These are phyloP conservation scores for Stentor roeselii DNA, from an alignment of 73 alveolate species.

Conservation along the genomic window DNA sequence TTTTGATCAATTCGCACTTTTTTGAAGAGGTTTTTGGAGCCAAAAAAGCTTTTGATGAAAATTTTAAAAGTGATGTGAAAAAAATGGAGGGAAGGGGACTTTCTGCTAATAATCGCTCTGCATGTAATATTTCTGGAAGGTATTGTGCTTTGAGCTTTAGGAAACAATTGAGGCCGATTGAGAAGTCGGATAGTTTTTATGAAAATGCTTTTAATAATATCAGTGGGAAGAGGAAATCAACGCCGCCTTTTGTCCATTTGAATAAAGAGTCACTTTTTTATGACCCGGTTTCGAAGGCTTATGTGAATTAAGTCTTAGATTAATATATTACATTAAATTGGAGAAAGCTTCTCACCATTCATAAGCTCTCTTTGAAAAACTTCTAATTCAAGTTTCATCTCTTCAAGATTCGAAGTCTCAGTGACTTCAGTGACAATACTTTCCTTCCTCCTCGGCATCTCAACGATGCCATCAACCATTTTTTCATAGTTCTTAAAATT, in stretches of 20 bases:
- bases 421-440: neutral
- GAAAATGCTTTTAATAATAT: neutral
- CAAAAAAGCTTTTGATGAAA: neutral
- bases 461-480: neutral
- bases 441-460: conserved; percentile 6
- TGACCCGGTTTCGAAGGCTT: conserved; percentile 6
- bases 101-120: neutral
- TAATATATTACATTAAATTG: neutral
- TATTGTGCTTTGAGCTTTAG: too few species aligned
- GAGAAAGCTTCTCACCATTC: conserved; percentile 19
- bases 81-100: neutral
- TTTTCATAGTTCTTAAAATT: neutral
- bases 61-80: neutral
- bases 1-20: neutral
- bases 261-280: neutral
- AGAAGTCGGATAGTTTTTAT: neutral
- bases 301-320: neutral
- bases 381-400: neutral
- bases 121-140: too few species aligned
- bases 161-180: neutral
- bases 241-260: neutral
- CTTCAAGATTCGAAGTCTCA: neutral
- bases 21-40: neutral
- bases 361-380: neutral
- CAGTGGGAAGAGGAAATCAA: neutral